phyloP scores from a whole-genome alignment of 352 stramenopile genomes.

The Phytophthora agathidicida region DNA sequence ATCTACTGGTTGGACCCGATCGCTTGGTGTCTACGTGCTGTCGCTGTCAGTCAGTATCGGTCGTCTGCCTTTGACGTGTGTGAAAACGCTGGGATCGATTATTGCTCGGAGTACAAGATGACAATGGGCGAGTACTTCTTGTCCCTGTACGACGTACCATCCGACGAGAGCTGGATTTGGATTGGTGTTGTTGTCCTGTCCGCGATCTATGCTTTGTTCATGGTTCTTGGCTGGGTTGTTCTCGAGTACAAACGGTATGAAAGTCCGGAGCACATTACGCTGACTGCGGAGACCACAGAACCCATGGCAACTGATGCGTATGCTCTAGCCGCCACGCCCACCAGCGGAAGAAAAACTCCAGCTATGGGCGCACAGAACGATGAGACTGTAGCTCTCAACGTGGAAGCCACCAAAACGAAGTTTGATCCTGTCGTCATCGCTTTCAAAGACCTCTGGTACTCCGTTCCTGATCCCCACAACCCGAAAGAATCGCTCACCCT shows the following conservation, averaged over 20 bases:
- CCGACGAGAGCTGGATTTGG: conserved; percentile 55
- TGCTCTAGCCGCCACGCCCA: conserved; percentile 15
- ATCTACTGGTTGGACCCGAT: conserved; percentile 81
- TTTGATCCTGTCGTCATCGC: conserved; percentile 34
- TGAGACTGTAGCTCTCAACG: conserved; percentile 6
- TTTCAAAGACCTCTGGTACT: conserved; percentile 48
- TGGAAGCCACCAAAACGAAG: conserved; percentile 6
- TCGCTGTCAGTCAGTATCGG: conserved; percentile 64
- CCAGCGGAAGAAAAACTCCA: conserved; percentile 9
- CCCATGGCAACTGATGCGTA: conserved; percentile 9
- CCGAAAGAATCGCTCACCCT: conserved; percentile 61
- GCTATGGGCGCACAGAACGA: neutral
- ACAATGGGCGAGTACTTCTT: conserved; percentile 52
- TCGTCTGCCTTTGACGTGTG: conserved; percentile 42
- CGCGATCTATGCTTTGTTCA: conserved; percentile 41
- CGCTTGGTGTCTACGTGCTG: conserved; percentile 54
- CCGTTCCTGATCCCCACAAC: conserved; percentile 34
- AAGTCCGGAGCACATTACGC: conserved; percentile 16
- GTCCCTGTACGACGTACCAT: conserved; percentile 52
- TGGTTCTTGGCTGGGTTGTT: conserved; percentile 35
- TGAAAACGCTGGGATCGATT: conserved; percentile 45
- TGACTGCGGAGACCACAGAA: conserved; percentile 1
- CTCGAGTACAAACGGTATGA: conserved; percentile 34
- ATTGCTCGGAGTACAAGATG: conserved; percentile 39
- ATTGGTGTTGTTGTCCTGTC: conserved; percentile 47